Base-by-base conservation (phyloP, 78 protist genomes). In the Emiliania huxleyi region DNA sequence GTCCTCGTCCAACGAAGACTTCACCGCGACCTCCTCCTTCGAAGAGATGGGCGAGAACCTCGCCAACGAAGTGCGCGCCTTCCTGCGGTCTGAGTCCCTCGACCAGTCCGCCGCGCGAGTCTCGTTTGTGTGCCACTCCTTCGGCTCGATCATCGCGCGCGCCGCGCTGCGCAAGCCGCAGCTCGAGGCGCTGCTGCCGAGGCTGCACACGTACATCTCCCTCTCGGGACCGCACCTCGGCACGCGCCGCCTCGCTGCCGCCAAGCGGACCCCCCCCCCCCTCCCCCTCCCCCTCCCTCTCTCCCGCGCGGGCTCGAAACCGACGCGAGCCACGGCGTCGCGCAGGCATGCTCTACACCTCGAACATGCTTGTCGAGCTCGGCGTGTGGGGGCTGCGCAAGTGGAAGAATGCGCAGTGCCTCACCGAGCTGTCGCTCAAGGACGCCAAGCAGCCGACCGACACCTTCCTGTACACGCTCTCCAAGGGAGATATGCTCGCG, bases 161-260 rank as follows among this genome's bases (percentile, higher is more conserved):
- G 1, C 75, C 11, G 75, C 75, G 23, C 75, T 62, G 11, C 11
- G 75, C 11, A 21, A 40, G 25, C n/a, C 44, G 44, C 18, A 40
- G 48, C 46, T 35, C 25, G 33, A 77, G 85, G 29, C 48, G 11
- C 46, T 77, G 25, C 46, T 37, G 19, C 46, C 85, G 35, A 37
- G 1, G 48, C 85, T 77, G 35, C 46, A 77, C 46, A 77, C 85
- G 85, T 40, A 40, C n/a, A 40, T 40, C 46, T 40, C 85, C 0
- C 18, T 77, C n/a, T 77, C 85, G 42, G 85, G 85, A 12, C 85
- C 85, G 44, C 85, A 77, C 85, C 85, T 77, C 37, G 85, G 85
- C n/a, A n/a, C n/a, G n/a, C n/a, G n/a, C n/a, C n/a, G n/a, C n/a
- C n/a, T n/a, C n/a, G n/a, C n/a, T n/a, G n/a, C n/a, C n/a, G n/a